Evolutionary conservation across 768 basidiomycete species (phyloP).

Genomic region (Clitopilus hobsonii): DNA sequence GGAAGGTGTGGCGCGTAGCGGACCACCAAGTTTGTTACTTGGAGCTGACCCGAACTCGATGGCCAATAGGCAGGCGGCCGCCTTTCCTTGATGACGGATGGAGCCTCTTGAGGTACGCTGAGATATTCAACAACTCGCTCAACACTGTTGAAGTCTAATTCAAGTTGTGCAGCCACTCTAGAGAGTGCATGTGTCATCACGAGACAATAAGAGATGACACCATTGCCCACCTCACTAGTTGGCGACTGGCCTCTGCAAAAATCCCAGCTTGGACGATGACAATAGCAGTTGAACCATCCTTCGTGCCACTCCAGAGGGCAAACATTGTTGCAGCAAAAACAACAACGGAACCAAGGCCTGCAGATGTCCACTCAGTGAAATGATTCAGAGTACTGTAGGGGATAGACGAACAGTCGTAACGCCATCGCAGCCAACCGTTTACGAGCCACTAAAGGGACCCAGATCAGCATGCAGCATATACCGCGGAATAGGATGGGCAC

Average conservation of each 20-base stretch:
- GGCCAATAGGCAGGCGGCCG: constrained; percentile 76
- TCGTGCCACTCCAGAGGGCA: constrained; percentile 52
- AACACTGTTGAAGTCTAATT: constrained; percentile 71
- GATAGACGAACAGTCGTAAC: constrained; percentile 59
- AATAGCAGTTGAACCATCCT: constrained; percentile 60
- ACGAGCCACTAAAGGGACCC: constrained; percentile 51
- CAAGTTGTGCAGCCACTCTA: constrained; percentile 65
- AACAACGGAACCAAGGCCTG: constrained; percentile 69
- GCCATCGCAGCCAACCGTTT: constrained; percentile 64
- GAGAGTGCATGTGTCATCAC: neutral
- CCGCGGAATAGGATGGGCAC: constrained; percentile 16
- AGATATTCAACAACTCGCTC: constrained; percentile 73
- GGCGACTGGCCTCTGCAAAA: constrained; percentile 65
- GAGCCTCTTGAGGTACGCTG: constrained; percentile 63
- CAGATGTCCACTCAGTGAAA: neutral
- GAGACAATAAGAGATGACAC: neutral
- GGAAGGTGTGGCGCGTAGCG: constrained; percentile 62
- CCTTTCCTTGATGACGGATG: constrained; percentile 46
- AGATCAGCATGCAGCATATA: constrained; percentile 17
- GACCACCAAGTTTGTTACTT: constrained; percentile 55
- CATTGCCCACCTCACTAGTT: constrained; percentile 49
- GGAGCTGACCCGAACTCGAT: constrained; percentile 49
- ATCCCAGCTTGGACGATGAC: constrained; percentile 69
- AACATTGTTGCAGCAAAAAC: constrained; percentile 68
- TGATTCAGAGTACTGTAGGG: neutral